phyloP scores from a whole-genome alignment of 768 basidiomycete genomes.

The Pisolithus sp. region DNA sequence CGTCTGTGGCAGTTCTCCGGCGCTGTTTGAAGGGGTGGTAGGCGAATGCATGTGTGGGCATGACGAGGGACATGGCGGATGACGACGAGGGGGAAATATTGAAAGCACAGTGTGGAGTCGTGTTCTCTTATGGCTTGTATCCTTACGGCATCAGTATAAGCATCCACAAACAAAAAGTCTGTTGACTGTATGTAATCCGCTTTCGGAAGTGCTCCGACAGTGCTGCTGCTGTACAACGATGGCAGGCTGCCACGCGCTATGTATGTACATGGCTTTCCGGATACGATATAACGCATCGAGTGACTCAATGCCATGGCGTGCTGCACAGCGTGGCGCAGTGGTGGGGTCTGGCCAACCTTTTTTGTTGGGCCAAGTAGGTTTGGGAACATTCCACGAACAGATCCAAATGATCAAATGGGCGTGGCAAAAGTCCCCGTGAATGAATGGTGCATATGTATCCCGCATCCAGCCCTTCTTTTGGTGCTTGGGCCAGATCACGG shows the following conservation, averaged over 20 bases:
- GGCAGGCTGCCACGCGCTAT: constrained; percentile 2
- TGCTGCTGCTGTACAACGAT: neutral
- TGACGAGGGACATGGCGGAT: constrained; percentile 18
- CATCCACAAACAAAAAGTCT: constrained; percentile 27
- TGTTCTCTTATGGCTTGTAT: constrained; percentile 32
- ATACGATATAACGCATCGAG: neutral
- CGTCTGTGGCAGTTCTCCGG: constrained; percentile 64
- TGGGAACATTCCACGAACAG: constrained; percentile 25
- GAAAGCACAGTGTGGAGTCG: constrained; percentile 25
- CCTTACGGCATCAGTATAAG: constrained; percentile 33
- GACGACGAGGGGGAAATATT: constrained; percentile 6
- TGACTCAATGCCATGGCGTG: too few species aligned
- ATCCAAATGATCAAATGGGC: too few species aligned
- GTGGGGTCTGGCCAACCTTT: constrained; percentile 1
- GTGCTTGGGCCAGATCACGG: too few species aligned
- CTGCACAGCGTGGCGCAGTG: constrained; percentile 7
- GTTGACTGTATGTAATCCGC: constrained; percentile 21
- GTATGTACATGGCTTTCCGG: neutral
- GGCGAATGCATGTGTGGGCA: constrained; percentile 7
- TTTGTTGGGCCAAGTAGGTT: constrained; percentile 10
- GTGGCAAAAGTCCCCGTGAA: constrained; percentile 1
- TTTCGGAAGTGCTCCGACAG: constrained; percentile 2
- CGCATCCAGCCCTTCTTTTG: too few species aligned
- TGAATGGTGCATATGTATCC: neutral
- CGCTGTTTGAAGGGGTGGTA: constrained; percentile 28